Percentiles rank a stretch among this genome's conserved stretches.
Conservation (phyloP, 371 early-diverging fungal species). For the Mucor circinelloides region DNA sequence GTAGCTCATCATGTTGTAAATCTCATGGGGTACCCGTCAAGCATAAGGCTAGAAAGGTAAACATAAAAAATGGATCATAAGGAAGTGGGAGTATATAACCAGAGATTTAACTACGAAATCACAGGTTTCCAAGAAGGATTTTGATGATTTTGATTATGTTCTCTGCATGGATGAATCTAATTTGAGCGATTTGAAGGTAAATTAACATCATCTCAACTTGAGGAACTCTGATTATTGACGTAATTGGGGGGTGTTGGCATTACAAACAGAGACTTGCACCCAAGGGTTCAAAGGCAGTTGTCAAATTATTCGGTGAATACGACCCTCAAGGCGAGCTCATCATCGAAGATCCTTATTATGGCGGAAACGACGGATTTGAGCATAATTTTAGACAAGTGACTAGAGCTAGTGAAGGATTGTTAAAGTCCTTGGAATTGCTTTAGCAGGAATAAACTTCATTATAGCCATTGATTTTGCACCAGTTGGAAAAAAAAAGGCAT, state of each 20-base stretch:
- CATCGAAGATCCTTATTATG: constrained; percentile 90
- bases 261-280: constrained; percentile 33
- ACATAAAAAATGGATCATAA: neutral
- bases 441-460: constrained; percentile 5
- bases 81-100: neutral
- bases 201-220: neutral
- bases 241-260: neutral
- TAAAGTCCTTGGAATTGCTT: constrained; percentile 33
- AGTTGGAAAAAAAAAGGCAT: neutral
- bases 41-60: constrained; percentile 75
- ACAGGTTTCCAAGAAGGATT: constrained; percentile 63
- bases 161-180: constrained; percentile 89
- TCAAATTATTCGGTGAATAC: constrained; percentile 88
- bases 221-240: neutral
- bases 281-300: constrained; percentile 41
- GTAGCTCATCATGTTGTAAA: constrained; percentile 72
- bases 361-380: constrained; percentile 85
- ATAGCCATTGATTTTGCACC: neutral
- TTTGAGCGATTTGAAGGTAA: constrained; percentile 68
- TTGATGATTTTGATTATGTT: constrained; percentile 79
- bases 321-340: constrained; percentile 78
- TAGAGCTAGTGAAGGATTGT: constrained; percentile 57
- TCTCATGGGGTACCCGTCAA: constrained; percentile 81
- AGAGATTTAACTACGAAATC: neutral
- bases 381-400: constrained; percentile 83